Conservation (phyloP, 1,284 basidiomycete genomes). For the Lentinus polychrous region DNA sequence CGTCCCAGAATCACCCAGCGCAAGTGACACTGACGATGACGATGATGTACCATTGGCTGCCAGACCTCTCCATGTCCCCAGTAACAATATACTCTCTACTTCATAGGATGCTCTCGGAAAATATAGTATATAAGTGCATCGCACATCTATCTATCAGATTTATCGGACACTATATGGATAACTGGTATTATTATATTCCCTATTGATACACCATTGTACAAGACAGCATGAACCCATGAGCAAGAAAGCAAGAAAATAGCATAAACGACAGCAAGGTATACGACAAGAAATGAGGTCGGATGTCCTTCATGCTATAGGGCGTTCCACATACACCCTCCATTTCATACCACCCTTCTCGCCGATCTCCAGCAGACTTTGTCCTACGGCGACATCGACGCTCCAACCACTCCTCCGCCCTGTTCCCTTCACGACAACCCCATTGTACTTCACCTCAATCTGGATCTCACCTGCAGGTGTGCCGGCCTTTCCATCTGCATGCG, state of each 20-base stretch:
- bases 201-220: not conserved
- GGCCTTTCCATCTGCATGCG: conserved; percentile 2
- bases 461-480: no score
- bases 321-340: conserved; percentile 63
- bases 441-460: conserved; percentile 24
- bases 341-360: conserved; percentile 57
- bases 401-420: conserved; percentile 32
- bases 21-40: conserved; percentile 20
- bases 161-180: no score
- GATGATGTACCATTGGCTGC: conserved; percentile 23
- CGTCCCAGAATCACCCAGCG: conserved; percentile 30
- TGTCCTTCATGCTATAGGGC: conserved; percentile 19
- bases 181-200: not conserved
- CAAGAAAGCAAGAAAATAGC: not conserved
- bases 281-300: conserved; percentile 2
- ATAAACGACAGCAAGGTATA: not conserved
- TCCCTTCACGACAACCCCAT: conserved; percentile 16
- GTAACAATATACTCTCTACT: no score
- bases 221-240: not conserved
- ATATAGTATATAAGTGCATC: no score
- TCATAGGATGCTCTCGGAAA: no score
- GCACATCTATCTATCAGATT: no score
- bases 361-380: conserved; percentile 56
- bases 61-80: conserved; percentile 12
- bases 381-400: conserved; percentile 47